Conservation (phyloP, 1,139 yeast species). For the Neolecta irregularis region DNA sequence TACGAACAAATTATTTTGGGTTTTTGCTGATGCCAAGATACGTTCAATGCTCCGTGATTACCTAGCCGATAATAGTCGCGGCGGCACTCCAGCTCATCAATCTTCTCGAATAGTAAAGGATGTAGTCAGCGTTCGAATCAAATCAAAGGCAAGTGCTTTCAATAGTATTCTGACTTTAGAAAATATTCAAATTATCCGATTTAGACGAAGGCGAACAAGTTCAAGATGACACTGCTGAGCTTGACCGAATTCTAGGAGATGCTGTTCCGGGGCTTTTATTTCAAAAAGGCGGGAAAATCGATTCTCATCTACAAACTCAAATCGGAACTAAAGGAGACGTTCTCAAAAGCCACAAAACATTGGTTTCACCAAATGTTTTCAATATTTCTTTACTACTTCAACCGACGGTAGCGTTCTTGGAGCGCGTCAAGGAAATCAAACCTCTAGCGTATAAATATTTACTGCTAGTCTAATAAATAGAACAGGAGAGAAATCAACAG, state of each 20-base stretch:
- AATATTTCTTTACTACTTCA: conserved; percentile 9
- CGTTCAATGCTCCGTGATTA: conserved; percentile 9
- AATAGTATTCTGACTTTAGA: no score
- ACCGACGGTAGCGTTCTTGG: conserved; percentile 9
- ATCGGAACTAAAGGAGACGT: conserved; percentile 1
- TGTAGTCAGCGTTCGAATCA: no score
- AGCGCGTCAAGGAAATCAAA: conserved; percentile 5
- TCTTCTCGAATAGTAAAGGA: no score
- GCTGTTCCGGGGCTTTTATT: no score
- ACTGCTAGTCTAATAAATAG: conserved; percentile 1
- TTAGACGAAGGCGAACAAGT: no score
- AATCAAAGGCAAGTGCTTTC: no score
- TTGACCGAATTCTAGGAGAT: no score
- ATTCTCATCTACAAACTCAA: no score
- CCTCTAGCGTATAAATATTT: conserved; percentile 2
- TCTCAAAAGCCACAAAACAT: conserved; percentile 1
- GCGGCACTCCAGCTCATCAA: no score
- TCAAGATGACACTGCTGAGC: no score
- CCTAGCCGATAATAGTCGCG: conserved; percentile 4
- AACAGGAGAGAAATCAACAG: not conserved
- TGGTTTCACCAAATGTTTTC: conserved; percentile 8
- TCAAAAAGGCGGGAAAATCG: no score
- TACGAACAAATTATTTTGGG: conserved; percentile 1
- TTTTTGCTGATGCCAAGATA: not conserved
- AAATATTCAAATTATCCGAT: no score